Percentiles rank a stretch among this genome's conserved stretches.
phyloP scores from a whole-genome alignment of 495 filamentous ascomycete species.

The Apiosordaria backusii region DNA sequence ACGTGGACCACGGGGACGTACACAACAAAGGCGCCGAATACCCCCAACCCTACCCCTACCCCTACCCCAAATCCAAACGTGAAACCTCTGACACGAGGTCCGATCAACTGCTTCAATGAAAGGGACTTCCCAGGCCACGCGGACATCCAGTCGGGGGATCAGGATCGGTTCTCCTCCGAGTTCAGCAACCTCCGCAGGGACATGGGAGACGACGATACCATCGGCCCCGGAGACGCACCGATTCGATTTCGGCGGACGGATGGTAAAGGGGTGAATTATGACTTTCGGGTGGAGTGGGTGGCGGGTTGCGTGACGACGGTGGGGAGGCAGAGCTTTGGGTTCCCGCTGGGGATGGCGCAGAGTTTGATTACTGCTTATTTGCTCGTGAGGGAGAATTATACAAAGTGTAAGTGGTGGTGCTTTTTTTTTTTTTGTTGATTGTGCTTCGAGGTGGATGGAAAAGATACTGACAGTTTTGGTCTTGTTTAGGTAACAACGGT shows the following conservation, averaged over 20 bases:
- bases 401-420: background rate
- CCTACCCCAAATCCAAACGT: background rate
- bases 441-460: background rate
- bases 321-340: background rate
- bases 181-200: background rate
- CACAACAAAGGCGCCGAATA: too few relatives aligned
- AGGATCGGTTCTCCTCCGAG: slow-evolving; percentile 7
- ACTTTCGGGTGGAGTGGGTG: background rate
- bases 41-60: too few relatives aligned
- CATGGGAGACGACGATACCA: background rate
- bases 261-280: background rate
- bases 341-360: background rate
- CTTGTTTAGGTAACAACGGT: background rate
- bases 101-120: slow-evolving; percentile 12
- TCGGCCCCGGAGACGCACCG: background rate
- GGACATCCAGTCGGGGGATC: slow-evolving; percentile 6
- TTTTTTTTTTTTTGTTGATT: background rate
- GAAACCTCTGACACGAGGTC: slow-evolving; percentile 7
- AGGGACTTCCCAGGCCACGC: slow-evolving; percentile 14
- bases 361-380: background rate
- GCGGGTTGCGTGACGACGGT: background rate
- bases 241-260: background rate
- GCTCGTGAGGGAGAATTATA: background rate
- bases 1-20: background rate
- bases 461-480: background rate